phyloP scores from a whole-genome alignment of 495 filamentous ascomycete species.

The Aspergillus panamensis region DNA sequence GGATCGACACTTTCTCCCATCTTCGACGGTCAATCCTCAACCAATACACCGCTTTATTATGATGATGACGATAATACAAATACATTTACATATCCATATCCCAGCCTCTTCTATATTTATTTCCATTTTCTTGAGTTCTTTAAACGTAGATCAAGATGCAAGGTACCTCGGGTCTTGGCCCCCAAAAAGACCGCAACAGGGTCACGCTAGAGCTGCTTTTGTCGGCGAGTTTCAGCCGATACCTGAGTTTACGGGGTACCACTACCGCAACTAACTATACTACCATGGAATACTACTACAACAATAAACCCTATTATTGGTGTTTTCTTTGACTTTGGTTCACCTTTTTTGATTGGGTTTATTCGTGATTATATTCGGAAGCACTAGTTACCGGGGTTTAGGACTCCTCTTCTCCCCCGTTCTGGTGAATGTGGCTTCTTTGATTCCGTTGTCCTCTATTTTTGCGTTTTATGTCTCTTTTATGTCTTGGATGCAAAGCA shows the following conservation, averaged over 20 bases:
- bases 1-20: neutral
- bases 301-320: neutral
- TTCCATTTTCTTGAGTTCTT: neutral
- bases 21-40: neutral
- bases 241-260: too few relatives aligned
- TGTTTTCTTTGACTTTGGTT: too few relatives aligned
- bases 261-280: neutral
- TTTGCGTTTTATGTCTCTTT: slow-evolving; percentile 15
- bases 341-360: too few relatives aligned
- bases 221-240: neutral
- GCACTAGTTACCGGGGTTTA: too few relatives aligned
- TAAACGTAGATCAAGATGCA: too few relatives aligned
- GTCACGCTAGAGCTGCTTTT: neutral
- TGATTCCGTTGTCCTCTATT: neutral
- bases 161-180: neutral
- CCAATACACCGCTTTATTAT: slow-evolving; percentile 2
- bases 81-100: neutral
- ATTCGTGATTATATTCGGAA: too few relatives aligned
- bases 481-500: neutral
- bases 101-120: neutral
- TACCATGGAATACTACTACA: neutral
- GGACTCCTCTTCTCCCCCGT: too few relatives aligned
- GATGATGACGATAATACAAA: neutral
- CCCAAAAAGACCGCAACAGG: neutral
- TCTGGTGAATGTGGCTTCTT: neutral